Base-by-base conservation (phyloP, 1,284 basidiomycete species). In the Apiotrichum gracile region DNA sequence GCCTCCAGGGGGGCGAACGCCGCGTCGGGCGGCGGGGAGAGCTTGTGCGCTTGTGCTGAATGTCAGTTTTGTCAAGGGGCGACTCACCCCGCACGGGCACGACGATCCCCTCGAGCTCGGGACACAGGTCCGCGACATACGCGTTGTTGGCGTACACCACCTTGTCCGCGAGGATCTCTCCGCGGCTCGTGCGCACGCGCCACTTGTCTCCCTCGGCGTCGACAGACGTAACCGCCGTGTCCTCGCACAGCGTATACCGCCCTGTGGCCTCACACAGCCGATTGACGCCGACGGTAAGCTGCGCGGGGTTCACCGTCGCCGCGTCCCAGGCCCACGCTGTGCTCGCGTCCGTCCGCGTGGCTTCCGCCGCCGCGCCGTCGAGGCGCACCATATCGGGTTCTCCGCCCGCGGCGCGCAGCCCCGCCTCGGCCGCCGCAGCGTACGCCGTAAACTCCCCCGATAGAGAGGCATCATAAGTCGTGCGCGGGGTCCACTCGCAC, bases 231-330 rank as follows among this genome's bases (percentile, higher is more conserved):
- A 54, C 57, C 4, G 51, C 49, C 16, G 54, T 22, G 19, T 49
- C 29, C 22, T 55, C 43, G 47, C 58, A 68, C 0, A 66, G 57
- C 16, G 51, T 49, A 34, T 67, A 70, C 14, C 67, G 63, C 2
- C 52, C 60, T 12, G 46, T 38, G 2, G 41, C 39, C 40, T 47
- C 41, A 42, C 60, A 61, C n/a, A 64, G 35, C 10, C 33, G 40
- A 40, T 68, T 62, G 6, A 71, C 60, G 13, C 56, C 66, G 4
- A 64, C 56, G 12, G 58, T 61, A 27, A 70, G 62, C 47, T 70
- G 64, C 19, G 66, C 65, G 10, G 70, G 70, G 51, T 70, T 66
- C 25, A 70, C 33, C 21, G 66, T 68, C 21, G 66, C 65, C 5
- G 69, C 70, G 25, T 51, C 49, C 67, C 69, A 70, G 25, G 60